Base-by-base conservation (phyloP, 2,329 filamentous ascomycete genomes). In the Microdochium trichocladiopsis region DNA sequence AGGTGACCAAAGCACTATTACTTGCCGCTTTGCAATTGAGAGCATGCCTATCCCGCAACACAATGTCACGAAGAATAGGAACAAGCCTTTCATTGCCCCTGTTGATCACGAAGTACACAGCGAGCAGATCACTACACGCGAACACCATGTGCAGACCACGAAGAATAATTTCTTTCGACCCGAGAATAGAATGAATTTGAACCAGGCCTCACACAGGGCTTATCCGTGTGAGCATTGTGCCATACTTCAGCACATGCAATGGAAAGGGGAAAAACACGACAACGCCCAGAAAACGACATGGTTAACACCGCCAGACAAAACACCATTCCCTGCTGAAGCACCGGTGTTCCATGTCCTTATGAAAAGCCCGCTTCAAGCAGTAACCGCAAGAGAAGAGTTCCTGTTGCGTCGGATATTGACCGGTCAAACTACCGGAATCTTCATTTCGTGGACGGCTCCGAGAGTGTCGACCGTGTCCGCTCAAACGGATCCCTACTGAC, bases 401-500 rank as follows among this genome's bases (percentile, higher is more conserved):
- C 16, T 3, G 22, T 21, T 22, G 18, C 41, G 14, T 18, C n/a
- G 16, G 21, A 45, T 10, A 22, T 11, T 16, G 18, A 45, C 6
- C 6, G n/a, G n/a, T n/a, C n/a, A n/a, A n/a, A n/a, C 41, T 22
- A 6, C 5, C 14, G 6, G 11, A 9, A 11, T 9, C 18, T 22
- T 22, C 18, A 45, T 3, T 45, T 45, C 18, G 41, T 50, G 47
- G 55, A 53, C 51, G 69, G 67, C 63, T 67, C 63, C 75, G 81
- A 73, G 57, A 73, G 69, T 63, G 66, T 72, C 58, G 70, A 72
- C 70, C 76, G 69, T 72, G 76, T 72, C 72, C 73, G 78, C 64
- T 70, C 66, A 58, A 81, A 64, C 47, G 74, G 69, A 73, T 89
- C 84, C 47, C 78, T 78, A 63, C 80, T 72, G 59, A 82, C 79